Conservation (phyloP, 805 yeast genomes). For the Blastobotrys muscicola region DNA sequence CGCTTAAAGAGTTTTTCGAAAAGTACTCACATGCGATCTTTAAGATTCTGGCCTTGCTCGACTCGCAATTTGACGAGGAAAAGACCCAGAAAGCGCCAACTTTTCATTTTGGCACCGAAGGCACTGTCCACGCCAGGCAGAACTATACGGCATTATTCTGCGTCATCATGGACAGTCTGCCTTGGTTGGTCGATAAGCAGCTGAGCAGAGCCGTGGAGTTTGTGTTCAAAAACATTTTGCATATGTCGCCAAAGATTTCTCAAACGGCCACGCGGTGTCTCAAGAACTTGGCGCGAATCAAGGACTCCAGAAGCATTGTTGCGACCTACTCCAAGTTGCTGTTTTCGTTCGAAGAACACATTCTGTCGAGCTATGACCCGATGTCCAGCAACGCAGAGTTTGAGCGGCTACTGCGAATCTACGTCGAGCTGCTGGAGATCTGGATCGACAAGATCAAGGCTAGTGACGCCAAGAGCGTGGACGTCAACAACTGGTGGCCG, state of each 20-base stretch:
- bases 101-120: conserved; percentile 26
- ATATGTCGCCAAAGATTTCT: conserved; percentile 52
- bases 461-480: background rate
- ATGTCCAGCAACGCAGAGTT: conserved; percentile 55
- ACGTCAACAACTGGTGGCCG: conserved; percentile 56
- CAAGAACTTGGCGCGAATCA: conserved; percentile 54
- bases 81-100: conserved; percentile 29
- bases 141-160: conserved; percentile 54
- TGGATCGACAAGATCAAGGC: conserved; percentile 46
- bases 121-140: conserved; percentile 21
- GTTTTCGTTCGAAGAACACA: conserved; percentile 59
- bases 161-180: conserved; percentile 57
- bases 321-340: conserved; percentile 72
- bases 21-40: conserved; percentile 57
- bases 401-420: conserved; percentile 48
- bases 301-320: conserved; percentile 60
- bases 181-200: conserved; percentile 56
- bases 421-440: conserved; percentile 67
- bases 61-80: conserved; percentile 38
- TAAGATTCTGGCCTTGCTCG: conserved; percentile 48
- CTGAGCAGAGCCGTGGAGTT: conserved; percentile 64
- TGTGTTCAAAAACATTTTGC: conserved; percentile 66
- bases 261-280: conserved; percentile 55
- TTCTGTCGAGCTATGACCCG: conserved; percentile 39
- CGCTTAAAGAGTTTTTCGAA: conserved; percentile 42